A percentile compares a stretch with the other conserved stretches of the same genome.
Evolutionary conservation across 306 rosid species (phyloP).

Genomic region (Inga oerstediana): DNA sequence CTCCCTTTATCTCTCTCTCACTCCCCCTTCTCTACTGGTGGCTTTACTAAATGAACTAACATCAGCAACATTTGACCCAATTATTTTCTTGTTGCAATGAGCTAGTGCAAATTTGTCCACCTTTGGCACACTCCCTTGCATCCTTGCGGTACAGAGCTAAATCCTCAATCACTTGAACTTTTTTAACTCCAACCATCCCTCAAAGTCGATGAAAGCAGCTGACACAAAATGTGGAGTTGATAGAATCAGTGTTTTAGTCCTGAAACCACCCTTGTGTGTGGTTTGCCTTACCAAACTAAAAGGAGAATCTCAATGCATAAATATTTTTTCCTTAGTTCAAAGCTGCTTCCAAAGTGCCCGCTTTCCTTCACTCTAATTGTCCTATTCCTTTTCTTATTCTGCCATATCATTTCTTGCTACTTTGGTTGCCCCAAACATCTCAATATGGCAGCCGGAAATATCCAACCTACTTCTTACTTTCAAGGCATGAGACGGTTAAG

Average conservation of each 20-base stretch:
- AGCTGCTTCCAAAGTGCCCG: neutral
- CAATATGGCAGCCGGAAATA: neutral
- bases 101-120: neutral
- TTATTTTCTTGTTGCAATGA: neutral
- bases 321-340: neutral
- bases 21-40: neutral
- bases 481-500: no score
- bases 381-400: neutral
- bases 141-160: neutral
- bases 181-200: neutral
- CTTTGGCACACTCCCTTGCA: neutral
- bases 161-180: neutral
- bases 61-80: neutral
- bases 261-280: neutral
- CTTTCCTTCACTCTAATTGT: neutral
- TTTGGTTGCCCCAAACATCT: neutral
- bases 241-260: neutral
- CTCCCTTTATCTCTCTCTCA: neutral
- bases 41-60: neutral
- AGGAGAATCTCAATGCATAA: no score
- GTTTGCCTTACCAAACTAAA: no score
- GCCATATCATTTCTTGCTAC: neutral
- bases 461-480: no score
- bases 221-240: neutral
- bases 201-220: neutral